Evolutionary conservation across 2,329 filamentous ascomycete species (phyloP), one percentile per base, ranked within the genome.

Genomic region (Monosporascus sp.): DNA sequence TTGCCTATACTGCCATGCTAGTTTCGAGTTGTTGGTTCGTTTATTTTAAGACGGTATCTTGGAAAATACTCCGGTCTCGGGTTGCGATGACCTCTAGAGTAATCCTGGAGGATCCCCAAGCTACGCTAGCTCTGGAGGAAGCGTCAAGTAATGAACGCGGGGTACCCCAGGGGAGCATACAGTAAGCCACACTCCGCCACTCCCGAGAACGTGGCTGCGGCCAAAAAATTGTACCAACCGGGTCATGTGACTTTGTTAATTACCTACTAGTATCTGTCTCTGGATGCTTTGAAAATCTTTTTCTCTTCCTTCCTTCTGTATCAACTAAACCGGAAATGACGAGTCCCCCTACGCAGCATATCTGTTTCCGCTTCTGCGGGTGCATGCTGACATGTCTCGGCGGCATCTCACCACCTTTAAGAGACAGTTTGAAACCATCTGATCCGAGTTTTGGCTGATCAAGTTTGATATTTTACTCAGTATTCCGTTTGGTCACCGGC

Each of bases 241-340:
- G 17, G 38, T 41, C 18, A 41, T 8, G 17, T 41, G 31, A 34
- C 31, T 34, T 31, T 31, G 27, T 1, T 39, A 17, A 15, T 44
- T 46, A 24, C 6, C 5, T 25, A 17, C 20, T 46, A n/a, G 17
- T 46, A 5, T 46, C 22, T 15, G 24, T 25, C 8, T 17, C 8
- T 4, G 7, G 15, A 15, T 31, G 14, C 24, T 46, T n/a, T 34
- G 22, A 25, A 25, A 25, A 25, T 24, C 51, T 60, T 51, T 6
- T 58, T 57, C 52, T 65, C 63, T 53, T 57, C 62, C 65, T 69
- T 72, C 73, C 69, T 74, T 80, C 77, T 73, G 69, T 72, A 82
- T 72, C 84, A 89, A 90, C 86, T 90, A 90, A 83, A 82, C 81
- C 85, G 86, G 84, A 82, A 70, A 78, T 86, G 86, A 91, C 81